Conservation (phyloP, 2,329 filamentous ascomycete genomes). For the Arthrobotrys entomopaga region DNA sequence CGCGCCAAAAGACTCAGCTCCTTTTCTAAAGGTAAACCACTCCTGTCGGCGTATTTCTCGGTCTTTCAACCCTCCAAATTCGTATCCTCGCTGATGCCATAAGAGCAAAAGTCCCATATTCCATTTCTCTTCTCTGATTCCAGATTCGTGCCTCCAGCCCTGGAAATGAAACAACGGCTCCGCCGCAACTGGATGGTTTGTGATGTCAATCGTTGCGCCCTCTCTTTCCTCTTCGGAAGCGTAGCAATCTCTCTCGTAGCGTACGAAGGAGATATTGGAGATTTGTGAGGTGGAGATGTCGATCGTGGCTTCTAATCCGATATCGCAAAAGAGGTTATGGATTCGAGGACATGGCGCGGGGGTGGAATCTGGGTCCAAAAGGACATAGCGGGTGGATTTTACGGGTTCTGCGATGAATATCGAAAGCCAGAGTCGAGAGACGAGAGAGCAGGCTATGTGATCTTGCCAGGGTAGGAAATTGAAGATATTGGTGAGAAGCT, state of each 20-base stretch:
- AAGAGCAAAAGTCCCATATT: slow-evolving; percentile 24
- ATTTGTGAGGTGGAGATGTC: slow-evolving; percentile 5
- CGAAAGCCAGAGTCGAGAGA: slow-evolving; percentile 21
- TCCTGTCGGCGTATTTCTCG: slow-evolving; percentile 34
- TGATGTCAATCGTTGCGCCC: slow-evolving; percentile 24
- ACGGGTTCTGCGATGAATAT: slow-evolving; percentile 22
- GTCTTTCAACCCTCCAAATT: slow-evolving; percentile 24
- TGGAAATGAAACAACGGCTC: slow-evolving; percentile 41
- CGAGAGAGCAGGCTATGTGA: slow-evolving; percentile 27
- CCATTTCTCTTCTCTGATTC: slow-evolving; percentile 23
- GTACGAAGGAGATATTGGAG: slow-evolving; percentile 24
- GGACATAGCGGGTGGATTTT: slow-evolving; percentile 25
- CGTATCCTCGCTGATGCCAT: slow-evolving; percentile 38
- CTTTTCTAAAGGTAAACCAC: slow-evolving; percentile 22
- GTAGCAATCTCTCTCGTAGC: slow-evolving; percentile 15
- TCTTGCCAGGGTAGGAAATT: slow-evolving; percentile 47
- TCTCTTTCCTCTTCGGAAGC: slow-evolving; percentile 18
- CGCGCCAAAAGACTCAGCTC: not conserved
- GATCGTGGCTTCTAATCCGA: slow-evolving; percentile 37
- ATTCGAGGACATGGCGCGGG: slow-evolving; percentile 16
- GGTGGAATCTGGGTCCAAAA: not conserved
- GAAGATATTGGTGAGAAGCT: slow-evolving; percentile 33
- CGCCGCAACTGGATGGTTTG: slow-evolving; percentile 10
- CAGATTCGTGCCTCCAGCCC: slow-evolving; percentile 28
- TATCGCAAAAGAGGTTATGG: slow-evolving; percentile 35